These are phyloP conservation scores for Berkeleyomyces rouxiae DNA, from an alignment of 2,329 filamentous ascomycete species.

Conservation along the genomic window DNA sequence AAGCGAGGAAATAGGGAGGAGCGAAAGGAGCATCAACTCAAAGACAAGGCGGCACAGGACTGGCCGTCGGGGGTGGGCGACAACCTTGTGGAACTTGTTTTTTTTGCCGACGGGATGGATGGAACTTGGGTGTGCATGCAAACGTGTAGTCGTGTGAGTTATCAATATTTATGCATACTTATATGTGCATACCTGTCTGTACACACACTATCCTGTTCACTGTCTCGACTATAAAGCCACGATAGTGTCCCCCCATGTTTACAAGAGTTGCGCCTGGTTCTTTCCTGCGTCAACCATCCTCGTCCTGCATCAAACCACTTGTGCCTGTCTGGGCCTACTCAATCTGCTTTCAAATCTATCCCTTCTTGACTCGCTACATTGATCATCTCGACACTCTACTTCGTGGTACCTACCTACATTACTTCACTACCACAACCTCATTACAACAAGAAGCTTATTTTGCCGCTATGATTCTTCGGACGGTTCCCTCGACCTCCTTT, in stretches of 20 bases:
- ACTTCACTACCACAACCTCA: too few relatives aligned
- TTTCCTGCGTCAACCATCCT: neutral
- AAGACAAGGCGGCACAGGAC: neutral
- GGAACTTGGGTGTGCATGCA: neutral
- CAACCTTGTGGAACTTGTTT: neutral
- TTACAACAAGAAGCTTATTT: neutral
- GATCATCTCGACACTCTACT: too few relatives aligned
- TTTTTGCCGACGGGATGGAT: neutral
- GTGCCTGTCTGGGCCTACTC: too few relatives aligned
- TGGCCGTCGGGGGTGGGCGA: neutral
- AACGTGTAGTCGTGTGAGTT: too few relatives aligned
- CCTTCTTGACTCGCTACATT: too few relatives aligned
- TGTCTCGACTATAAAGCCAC: neutral
- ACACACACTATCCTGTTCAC: neutral
- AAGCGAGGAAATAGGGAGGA: neutral
- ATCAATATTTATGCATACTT: too few relatives aligned
- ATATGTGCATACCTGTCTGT: too few relatives aligned
- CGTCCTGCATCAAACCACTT: neutral
- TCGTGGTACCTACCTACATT: too few relatives aligned
- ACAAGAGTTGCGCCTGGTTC: neutral
- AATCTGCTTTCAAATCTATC: too few relatives aligned
- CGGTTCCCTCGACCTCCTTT: neutral
- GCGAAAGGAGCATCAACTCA: neutral
- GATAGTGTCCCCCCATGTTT: neutral
- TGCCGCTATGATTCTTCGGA: neutral